These are phyloP conservation scores for Stevia rebaudiana DNA, from an alignment of 140 eudicot genomes.

Conservation along the genomic window DNA sequence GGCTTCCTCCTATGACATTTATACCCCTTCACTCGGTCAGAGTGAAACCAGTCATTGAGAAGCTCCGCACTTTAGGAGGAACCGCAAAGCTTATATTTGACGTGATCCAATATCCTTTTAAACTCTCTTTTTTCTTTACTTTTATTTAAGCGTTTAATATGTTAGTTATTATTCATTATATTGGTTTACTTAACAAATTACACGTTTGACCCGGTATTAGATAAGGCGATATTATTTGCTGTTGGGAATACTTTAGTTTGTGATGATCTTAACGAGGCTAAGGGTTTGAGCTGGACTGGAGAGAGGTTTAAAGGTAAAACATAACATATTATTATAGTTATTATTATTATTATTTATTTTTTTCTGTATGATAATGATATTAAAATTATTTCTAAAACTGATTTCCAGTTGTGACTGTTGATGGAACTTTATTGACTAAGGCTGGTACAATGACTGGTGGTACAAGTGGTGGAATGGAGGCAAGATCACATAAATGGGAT, in stretches of 20 bases:
- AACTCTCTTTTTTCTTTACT: not conserved
- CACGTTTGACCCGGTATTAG: conserved; percentile 75
- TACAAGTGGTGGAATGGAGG: conserved; percentile 99
- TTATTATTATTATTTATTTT: too few relatives aligned
- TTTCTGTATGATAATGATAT: not conserved
- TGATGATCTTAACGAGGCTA: conserved; percentile 90
- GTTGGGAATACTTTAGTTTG: conserved; percentile 96
- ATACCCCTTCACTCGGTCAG: conserved; percentile 95
- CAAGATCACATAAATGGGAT: conserved; percentile 97
- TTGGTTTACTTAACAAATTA: conserved; percentile 57
- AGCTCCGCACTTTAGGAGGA: conserved; percentile 78
- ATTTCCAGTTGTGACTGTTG: conserved; percentile 79
- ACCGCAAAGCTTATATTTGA: conserved; percentile 85
- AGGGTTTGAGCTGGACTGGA: conserved; percentile 88
- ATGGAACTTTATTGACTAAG: conserved; percentile 85
- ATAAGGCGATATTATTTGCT: conserved; percentile 86
- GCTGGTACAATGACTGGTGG: conserved; percentile 99
- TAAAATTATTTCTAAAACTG: not conserved
- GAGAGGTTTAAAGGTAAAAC: conserved; percentile 78
- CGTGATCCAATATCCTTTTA: conserved; percentile 89
- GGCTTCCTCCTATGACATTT: conserved; percentile 99
- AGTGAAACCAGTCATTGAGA: conserved; percentile 83
- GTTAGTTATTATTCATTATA: not conserved
- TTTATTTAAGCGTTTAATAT: not conserved
- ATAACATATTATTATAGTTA: not conserved